Percentiles rank a stretch among this genome's conserved stretches.
Conservation (phyloP, 2,329 filamentous ascomycete genomes). For the Cordyceps javanica region DNA sequence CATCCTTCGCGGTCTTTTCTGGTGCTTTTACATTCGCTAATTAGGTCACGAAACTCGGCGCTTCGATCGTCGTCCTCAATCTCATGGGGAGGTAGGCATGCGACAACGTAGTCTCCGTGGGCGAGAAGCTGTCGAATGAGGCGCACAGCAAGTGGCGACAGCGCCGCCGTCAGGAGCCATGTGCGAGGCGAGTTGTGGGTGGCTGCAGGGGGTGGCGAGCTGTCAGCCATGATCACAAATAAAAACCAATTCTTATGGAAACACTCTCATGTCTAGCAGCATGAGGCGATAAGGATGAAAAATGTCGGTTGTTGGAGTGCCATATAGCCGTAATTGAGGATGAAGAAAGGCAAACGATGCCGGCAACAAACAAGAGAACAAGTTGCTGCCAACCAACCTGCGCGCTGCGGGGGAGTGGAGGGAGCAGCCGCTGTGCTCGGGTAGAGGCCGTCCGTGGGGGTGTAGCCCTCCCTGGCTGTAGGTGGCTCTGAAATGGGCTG, state of each 20-base stretch:
- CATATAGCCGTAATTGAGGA: background rate
- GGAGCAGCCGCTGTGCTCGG: background rate
- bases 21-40: conserved; percentile 60
- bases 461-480: background rate
- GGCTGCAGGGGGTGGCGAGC: conserved; percentile 35
- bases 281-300: background rate
- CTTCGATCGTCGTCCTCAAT: conserved; percentile 71
- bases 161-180: conserved; percentile 85
- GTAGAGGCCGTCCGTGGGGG: background rate
- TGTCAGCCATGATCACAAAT: conserved; percentile 25
- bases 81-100: conserved; percentile 72
- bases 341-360: background rate
- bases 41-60: conserved; percentile 72
- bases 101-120: conserved; percentile 88
- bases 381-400: background rate
- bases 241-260: background rate
- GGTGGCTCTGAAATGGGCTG: background rate
- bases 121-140: conserved; percentile 74
- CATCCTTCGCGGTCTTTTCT: conserved; percentile 67
- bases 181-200: conserved; percentile 72
- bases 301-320: background rate
- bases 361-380: background rate
- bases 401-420: conserved; percentile 8
- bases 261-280: background rate
- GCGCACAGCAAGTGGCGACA: conserved; percentile 78